Evolutionary conservation across 129 eudicot species (phyloP).

Genomic region (Ambrosia artemisiifolia): DNA sequence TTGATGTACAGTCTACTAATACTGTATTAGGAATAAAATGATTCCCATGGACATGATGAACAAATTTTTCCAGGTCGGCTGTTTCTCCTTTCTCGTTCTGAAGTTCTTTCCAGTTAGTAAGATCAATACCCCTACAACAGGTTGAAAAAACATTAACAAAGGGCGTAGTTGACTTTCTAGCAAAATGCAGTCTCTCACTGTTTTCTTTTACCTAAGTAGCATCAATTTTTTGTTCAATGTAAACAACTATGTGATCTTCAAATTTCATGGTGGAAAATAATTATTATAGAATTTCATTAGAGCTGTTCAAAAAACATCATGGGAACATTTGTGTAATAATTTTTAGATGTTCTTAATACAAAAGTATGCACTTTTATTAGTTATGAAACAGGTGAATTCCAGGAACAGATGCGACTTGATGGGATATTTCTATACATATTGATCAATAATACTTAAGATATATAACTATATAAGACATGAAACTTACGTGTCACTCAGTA

Average conservation of each 20-base stretch:
- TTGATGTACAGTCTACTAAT: conserved; percentile 94
- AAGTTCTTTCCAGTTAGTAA: conserved; percentile 81
- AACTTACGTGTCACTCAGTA: conserved; percentile 83
- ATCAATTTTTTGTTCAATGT: background rate
- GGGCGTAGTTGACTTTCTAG: background rate
- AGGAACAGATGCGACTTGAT: conserved; percentile 5
- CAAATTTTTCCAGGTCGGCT: conserved; percentile 79
- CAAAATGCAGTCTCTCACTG: background rate
- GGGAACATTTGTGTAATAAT: background rate
- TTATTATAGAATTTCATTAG: background rate
- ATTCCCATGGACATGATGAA: conserved; percentile 76
- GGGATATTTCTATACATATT: background rate
- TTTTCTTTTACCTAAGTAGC: background rate
- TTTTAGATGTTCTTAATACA: background rate
- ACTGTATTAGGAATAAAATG: conserved; percentile 93
- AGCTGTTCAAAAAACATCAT: background rate
- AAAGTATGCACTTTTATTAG: background rate
- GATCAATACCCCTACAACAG: conserved; percentile 74
- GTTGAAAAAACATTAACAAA: conserved; percentile 14
- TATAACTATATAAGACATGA: conserved; percentile 14
- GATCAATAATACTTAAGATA: background rate
- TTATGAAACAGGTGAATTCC: background rate
- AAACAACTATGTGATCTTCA: background rate
- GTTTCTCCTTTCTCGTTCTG: conserved; percentile 68
- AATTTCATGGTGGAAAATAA: background rate